A percentile compares a stretch with the other conserved stretches of the same genome.
phyloP scores from a whole-genome alignment of 257 asterid species.

The Gardenia jasminoides region DNA sequence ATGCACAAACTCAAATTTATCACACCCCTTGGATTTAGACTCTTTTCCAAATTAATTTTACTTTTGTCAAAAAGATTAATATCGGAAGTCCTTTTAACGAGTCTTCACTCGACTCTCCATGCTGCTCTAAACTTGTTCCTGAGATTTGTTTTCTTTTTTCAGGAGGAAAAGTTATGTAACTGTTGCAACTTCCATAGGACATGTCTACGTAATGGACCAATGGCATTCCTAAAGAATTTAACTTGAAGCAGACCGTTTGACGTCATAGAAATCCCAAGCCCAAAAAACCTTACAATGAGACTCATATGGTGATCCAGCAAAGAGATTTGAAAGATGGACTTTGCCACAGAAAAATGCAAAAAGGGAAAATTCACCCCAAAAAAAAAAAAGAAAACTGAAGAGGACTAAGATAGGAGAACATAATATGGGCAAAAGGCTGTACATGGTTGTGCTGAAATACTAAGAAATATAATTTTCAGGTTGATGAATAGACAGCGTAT shows the following conservation, averaged over 20 bases:
- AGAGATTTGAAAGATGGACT: neutral
- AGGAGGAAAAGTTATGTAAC: too few species aligned
- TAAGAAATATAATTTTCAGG: neutral
- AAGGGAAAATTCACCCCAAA: too few species aligned
- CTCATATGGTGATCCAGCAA: too few species aligned
- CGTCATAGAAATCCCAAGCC: neutral
- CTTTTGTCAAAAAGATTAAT: too few species aligned
- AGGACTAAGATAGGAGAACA: neutral
- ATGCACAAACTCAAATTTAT: too few species aligned
- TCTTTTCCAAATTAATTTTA: too few species aligned
- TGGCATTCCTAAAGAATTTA: fast-evolving
- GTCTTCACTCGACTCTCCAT: too few species aligned
- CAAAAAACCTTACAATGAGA: neutral
- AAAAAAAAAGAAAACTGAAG: neutral
- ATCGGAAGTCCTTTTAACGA: too few species aligned
- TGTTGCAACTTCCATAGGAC: neutral
- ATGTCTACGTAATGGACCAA: neutral
- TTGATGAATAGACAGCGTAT: neutral
- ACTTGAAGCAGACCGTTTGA: neutral
- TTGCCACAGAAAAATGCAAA: neutral
- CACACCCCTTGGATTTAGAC: too few species aligned
- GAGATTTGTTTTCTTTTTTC: neutral
- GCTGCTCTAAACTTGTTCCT: too few species aligned
- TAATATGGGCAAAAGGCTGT: neutral
- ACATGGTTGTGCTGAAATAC: neutral